phyloP scores from a whole-genome alignment of 1,284 basidiomycete species.

The Heterobasidion occidentale region DNA sequence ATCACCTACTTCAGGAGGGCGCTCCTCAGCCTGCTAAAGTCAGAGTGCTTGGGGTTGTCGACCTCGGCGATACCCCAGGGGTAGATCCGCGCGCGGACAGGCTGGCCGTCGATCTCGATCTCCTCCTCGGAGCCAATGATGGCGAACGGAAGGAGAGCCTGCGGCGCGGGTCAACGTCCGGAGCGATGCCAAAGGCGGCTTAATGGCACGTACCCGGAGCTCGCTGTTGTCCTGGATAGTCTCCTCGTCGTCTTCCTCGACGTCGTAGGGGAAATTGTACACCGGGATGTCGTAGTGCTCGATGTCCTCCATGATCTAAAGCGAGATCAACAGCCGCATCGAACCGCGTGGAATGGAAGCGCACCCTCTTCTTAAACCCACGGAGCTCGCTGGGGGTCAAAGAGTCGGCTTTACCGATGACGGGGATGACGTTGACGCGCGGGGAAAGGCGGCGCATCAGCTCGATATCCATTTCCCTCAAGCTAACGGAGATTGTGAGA shows the following conservation, averaged over 20 bases:
- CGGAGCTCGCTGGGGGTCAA: conserved; percentile 87
- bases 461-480: conserved; percentile 99
- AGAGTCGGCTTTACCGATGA: conserved; percentile 96
- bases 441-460: conserved; percentile 95
- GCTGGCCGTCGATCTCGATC: conserved; percentile 87
- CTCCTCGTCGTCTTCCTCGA: conserved; percentile 98
- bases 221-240: conserved; percentile 98
- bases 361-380: conserved; percentile 93
- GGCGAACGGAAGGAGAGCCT: conserved; percentile 92
- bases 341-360: conserved; percentile 15
- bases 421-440: conserved; percentile 98
- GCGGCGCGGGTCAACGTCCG: neutral
- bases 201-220: conserved; percentile 56
- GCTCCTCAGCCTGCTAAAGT: conserved; percentile 88
- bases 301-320: conserved; percentile 97
- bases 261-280: conserved; percentile 99
- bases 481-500: conserved; percentile 31
- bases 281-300: conserved; percentile 98
- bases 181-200: neutral
- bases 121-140: conserved; percentile 98
- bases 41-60: conserved; percentile 97
- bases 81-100: conserved; percentile 88
- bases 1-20: conserved; percentile 76
- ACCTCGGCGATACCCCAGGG: conserved; percentile 99
- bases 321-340: neutral